Percentiles rank a stretch among this genome's conserved stretches.
Evolutionary conservation across 208 protist genomes (phyloP).

Genomic region (Lotmaria passim): DNA sequence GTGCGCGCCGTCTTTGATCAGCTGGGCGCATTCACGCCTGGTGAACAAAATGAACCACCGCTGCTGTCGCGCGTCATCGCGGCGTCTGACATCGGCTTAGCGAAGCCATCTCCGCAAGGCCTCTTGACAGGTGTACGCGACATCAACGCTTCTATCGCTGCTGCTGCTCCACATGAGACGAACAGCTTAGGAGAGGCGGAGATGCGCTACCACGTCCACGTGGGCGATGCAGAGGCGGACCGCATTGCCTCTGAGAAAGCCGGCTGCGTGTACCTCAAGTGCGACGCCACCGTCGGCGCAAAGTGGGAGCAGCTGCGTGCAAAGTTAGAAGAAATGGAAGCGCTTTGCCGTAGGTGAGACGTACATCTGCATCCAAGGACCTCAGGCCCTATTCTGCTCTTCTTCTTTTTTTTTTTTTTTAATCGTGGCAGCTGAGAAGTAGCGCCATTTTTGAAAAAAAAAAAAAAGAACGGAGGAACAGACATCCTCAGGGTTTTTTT

Average conservation of each 20-base stretch:
- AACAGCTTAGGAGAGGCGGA: not conserved
- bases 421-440: no score
- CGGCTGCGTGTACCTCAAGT: conserved; percentile 60
- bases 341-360: not conserved
- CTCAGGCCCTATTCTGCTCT: no score
- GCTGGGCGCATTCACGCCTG: conserved; percentile 32
- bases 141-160: no score
- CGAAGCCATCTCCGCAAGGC: conserved; percentile 71
- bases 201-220: conserved; percentile 55
- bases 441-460: not conserved
- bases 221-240: conserved; percentile 70
- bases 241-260: conserved; percentile 44
- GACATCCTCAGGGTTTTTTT: no score
- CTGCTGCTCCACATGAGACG: conserved; percentile 1
- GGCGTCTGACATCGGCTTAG: conserved; percentile 42
- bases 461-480: no score
- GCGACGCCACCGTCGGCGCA: conserved; percentile 43
- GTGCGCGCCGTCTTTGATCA: conserved; percentile 36
- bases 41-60: conserved; percentile 24
- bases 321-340: conserved; percentile 34
- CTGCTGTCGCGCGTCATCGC: conserved; percentile 52
- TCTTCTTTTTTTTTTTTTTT: conserved; percentile 1
- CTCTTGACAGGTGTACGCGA: conserved; percentile 36
- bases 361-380: no score
- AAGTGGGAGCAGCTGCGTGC: conserved; percentile 50